phyloP scores from a whole-genome alignment of 148 eudicot species.

The Amaranthus cruentus region DNA sequence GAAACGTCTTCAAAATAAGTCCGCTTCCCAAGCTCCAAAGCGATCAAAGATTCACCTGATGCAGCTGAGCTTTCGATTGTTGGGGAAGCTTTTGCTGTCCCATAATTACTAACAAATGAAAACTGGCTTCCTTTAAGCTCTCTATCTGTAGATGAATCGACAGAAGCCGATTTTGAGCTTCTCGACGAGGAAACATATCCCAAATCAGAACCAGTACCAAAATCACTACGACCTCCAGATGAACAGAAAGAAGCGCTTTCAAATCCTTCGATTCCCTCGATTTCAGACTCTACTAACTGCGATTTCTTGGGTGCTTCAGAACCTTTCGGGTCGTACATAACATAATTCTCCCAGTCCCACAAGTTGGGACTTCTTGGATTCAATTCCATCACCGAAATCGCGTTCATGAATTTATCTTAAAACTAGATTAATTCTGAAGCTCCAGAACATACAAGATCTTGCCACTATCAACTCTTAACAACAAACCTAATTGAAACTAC shows the following conservation, averaged over 20 bases:
- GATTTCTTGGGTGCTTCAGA: constrained; percentile 50
- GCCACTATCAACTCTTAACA: neutral
- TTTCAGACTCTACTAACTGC: constrained; percentile 52
- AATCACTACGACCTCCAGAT: constrained; percentile 41
- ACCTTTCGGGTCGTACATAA: constrained; percentile 46
- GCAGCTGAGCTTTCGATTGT: constrained; percentile 52
- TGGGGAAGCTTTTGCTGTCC: constrained; percentile 37
- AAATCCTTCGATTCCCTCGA: constrained; percentile 60
- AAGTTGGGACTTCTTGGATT: constrained; percentile 48
- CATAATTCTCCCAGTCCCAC: constrained; percentile 90
- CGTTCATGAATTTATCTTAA: constrained; percentile 21
- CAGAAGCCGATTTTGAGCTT: constrained; percentile 79
- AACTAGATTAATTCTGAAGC: neutral
- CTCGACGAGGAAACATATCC: constrained; percentile 62
- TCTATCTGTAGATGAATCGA: constrained; percentile 42
- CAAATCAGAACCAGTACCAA: constrained; percentile 52
- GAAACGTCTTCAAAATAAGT: constrained; percentile 64
- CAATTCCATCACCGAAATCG: constrained; percentile 64
- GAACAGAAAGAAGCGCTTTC: constrained; percentile 65
- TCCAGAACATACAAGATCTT: constrained; percentile 19
- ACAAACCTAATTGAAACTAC: constrained; percentile 1
- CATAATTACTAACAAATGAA: constrained; percentile 28
- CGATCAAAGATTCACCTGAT: constrained; percentile 77
- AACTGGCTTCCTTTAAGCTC: constrained; percentile 38
- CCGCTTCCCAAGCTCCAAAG: constrained; percentile 79